These are phyloP conservation scores for Linnemannia hyalina DNA, from an alignment of 192 early-diverging fungal species.

Conservation along the genomic window DNA sequence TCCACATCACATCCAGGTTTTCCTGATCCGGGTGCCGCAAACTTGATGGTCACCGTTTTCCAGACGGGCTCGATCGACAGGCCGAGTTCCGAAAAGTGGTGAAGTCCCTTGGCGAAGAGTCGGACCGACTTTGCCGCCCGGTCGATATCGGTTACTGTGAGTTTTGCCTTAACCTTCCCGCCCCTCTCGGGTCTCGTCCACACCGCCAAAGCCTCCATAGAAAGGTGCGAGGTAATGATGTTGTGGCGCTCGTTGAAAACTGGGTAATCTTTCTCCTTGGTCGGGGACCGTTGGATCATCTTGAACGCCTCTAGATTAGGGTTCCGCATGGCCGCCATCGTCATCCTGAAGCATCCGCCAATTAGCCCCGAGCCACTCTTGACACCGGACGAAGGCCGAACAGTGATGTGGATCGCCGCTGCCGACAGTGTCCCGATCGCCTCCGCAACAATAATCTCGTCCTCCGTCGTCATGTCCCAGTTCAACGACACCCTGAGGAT, in stretches of 20 bases:
- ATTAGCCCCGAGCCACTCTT: not conserved
- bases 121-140: not conserved
- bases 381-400: not conserved
- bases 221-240: not conserved
- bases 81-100: conserved; percentile 24
- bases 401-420: conserved; percentile 6
- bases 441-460: conserved; percentile 24
- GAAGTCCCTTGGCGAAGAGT: conserved; percentile 12
- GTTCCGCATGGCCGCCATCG: conserved; percentile 2
- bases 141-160: conserved; percentile 28
- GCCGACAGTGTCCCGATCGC: conserved; percentile 15
- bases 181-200: not conserved
- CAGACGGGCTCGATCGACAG: conserved; percentile 11
- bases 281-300: not conserved
- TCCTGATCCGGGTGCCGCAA: not conserved
- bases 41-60: conserved; percentile 22
- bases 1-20: conserved; percentile 22
- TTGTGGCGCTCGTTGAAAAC: not conserved
- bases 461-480: conserved; percentile 36
- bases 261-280: not conserved
- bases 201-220: not conserved
- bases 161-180: not conserved
- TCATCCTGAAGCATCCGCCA: not conserved
- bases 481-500: conserved; percentile 19
- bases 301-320: not conserved